Evolutionary conservation across 1,284 basidiomycete genomes (phyloP).

Genomic region (Leccinum subatratum): DNA sequence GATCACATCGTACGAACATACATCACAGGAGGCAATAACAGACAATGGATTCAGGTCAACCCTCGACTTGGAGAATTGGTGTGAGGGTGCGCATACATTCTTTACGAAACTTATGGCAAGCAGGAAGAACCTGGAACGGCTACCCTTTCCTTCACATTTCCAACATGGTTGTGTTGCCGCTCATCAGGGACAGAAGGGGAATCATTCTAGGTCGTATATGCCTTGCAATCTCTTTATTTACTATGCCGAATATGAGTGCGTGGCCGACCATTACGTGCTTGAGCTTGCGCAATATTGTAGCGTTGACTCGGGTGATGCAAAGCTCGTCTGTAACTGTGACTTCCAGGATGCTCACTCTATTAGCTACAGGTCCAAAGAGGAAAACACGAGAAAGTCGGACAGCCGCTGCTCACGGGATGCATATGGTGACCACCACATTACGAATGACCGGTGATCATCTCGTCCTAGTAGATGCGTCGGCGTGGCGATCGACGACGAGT

Average conservation of each 20-base stretch:
- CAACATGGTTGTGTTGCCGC: not conserved
- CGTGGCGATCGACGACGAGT: constrained; percentile 24
- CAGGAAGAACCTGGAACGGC: not conserved
- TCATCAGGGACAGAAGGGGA: not conserved
- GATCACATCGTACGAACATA: not conserved
- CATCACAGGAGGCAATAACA: not conserved
- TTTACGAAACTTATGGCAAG: not conserved
- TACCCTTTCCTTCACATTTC: not conserved
- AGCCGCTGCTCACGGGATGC: too few relatives aligned
- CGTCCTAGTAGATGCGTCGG: too few relatives aligned
- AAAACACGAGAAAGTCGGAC: too few relatives aligned
- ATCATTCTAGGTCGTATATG: not conserved
- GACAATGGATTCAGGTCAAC: not conserved
- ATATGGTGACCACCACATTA: too few relatives aligned
- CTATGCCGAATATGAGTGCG: too few relatives aligned
- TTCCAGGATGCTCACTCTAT: too few relatives aligned
- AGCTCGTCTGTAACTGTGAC: too few relatives aligned
- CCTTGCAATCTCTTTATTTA: not conserved
- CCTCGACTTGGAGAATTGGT: not conserved
- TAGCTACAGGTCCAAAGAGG: too few relatives aligned
- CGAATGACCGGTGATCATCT: too few relatives aligned
- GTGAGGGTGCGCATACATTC: not conserved
- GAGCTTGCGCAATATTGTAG: too few relatives aligned
- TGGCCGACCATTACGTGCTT: too few relatives aligned
- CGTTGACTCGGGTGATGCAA: too few relatives aligned